Evolutionary conservation across 441 rosid species (phyloP).

Genomic region (Melastoma candidum): DNA sequence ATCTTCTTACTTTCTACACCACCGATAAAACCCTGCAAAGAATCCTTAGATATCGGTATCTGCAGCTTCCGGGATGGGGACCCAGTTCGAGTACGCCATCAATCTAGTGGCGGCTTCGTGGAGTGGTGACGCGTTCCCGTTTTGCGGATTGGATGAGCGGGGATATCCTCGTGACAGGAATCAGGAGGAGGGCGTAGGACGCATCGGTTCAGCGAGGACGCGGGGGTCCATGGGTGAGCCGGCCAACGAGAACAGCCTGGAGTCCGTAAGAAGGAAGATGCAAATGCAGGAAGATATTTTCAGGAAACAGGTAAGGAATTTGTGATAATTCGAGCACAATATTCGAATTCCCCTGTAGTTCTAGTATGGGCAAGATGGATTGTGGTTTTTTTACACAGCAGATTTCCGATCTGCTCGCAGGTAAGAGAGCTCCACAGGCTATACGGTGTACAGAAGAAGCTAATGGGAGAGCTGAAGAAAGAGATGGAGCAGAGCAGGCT

Average conservation of each 20-base stretch:
- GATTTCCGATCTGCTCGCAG: conserved; percentile 26
- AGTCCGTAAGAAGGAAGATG: conserved; percentile 62
- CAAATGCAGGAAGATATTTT: conserved; percentile 65
- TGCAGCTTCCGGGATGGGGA: conserved; percentile 60
- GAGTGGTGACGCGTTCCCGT: conserved; percentile 19
- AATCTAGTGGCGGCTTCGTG: conserved; percentile 28
- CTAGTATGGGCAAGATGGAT: not conserved
- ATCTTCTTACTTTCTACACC: too few relatives aligned
- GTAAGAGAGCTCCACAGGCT: conserved; percentile 74
- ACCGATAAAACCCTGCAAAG: too few relatives aligned
- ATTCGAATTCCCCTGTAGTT: not conserved
- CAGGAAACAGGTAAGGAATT: conserved; percentile 49
- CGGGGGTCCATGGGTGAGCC: conserved; percentile 30
- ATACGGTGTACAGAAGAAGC: conserved; percentile 49
- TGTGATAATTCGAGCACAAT: not conserved
- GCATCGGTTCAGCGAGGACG: conserved; percentile 11
- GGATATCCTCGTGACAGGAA: conserved; percentile 16
- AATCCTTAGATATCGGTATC: too few relatives aligned
- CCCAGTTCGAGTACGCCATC: conserved; percentile 34
- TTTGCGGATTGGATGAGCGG: conserved; percentile 35
- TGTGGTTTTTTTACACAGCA: not conserved
- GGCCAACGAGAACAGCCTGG: conserved; percentile 35
- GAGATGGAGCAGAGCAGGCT: conserved; percentile 26
- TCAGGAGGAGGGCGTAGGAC: conserved; percentile 14
- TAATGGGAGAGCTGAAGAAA: conserved; percentile 52